Evolutionary conservation across 305 asterid species (phyloP), one percentile per base, ranked within the genome.

Genomic region (Ilex paraguariensis): DNA sequence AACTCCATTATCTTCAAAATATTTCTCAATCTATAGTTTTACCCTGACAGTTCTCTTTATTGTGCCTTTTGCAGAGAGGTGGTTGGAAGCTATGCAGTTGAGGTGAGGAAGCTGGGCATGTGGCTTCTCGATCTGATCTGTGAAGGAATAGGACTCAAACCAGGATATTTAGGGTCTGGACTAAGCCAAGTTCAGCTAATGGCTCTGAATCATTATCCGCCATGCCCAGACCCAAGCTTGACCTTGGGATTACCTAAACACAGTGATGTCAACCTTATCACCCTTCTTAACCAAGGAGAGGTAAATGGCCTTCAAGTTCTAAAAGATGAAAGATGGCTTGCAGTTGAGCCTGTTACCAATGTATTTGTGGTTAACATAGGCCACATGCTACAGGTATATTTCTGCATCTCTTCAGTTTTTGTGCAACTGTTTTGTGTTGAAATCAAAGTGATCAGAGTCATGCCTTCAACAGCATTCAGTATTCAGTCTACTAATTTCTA

Each of bases 181-280:
- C 64, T 66, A 15, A 60, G 61, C 32, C 59, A 54, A 11, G 56
- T 56, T 49, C 76, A 73, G 28, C 10, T 57, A 46, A 51, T 73
- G 60, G 12, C 58, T n/a, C 45, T 73, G 4, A 73, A 77, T 61
- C 62, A 61, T 61, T 68, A 74, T 45, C 80, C 80, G 8, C 56
- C 59, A 36, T 74, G 71, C 53, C 75, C 70, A 3, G 70, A 77
- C 17, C 82, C 79, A 5, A 51, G 61, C 57, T 39, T 73, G 56
- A 77, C 75, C 1, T 51, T 72, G 45, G 79, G 77, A 46, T 67
- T 69, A 40, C 70, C 72, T 7, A 71, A 62, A 59, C 82, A 77
- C 8, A 30, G 57, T 45, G 77, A 77, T 62, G 58, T 65, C 10
- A 66, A 70, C 21, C 51, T 74, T 15, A 62, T 78, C 31, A 74